Percentiles rank a stretch among this genome's conserved stretches.
phyloP scores from a whole-genome alignment of 305 asterid species.

The Ilex paraguariensis region DNA sequence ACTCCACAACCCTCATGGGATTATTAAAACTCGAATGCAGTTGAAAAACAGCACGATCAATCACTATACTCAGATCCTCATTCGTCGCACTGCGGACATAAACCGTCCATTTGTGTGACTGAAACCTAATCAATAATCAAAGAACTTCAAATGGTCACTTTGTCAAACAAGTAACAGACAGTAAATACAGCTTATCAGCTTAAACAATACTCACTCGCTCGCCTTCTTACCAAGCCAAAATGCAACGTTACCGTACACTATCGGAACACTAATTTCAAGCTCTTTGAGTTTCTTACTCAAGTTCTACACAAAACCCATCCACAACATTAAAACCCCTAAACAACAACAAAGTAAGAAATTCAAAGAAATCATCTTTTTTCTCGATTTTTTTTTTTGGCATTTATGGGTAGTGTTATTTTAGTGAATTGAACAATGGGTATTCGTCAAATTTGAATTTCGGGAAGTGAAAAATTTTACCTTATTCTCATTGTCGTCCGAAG shows the following conservation, averaged over 20 bases:
- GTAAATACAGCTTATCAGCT: slow-evolving; percentile 1
- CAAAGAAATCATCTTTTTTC: too few species aligned
- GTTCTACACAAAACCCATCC: slow-evolving; percentile 28
- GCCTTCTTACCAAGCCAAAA: slow-evolving; percentile 99
- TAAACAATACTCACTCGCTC: slow-evolving; percentile 59
- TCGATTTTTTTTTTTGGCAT: neutral
- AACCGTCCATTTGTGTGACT: slow-evolving; percentile 89
- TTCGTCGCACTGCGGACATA: slow-evolving; percentile 82
- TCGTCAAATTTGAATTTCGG: neutral
- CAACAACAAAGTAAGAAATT: neutral
- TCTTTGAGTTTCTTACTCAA: slow-evolving; percentile 62
- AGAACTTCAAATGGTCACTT: slow-evolving; percentile 16
- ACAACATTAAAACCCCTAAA: slow-evolving; percentile 2
- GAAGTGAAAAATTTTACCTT: slow-evolving; percentile 33
- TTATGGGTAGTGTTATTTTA: neutral
- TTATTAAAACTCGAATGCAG: slow-evolving; percentile 92
- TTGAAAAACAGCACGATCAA: slow-evolving; percentile 82
- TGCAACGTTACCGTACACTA: slow-evolving; percentile 88
- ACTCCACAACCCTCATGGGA: slow-evolving; percentile 72
- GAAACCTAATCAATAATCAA: slow-evolving; percentile 37
- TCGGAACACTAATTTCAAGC: slow-evolving; percentile 68
- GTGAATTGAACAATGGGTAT: slow-evolving; percentile 1
- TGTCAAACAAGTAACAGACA: slow-evolving; percentile 25
- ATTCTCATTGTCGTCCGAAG: slow-evolving; percentile 64
- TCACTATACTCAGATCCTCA: slow-evolving; percentile 81